Evolutionary conservation across 352 stramenopile genomes (phyloP).

Genomic region (Phytophthora pisi): DNA sequence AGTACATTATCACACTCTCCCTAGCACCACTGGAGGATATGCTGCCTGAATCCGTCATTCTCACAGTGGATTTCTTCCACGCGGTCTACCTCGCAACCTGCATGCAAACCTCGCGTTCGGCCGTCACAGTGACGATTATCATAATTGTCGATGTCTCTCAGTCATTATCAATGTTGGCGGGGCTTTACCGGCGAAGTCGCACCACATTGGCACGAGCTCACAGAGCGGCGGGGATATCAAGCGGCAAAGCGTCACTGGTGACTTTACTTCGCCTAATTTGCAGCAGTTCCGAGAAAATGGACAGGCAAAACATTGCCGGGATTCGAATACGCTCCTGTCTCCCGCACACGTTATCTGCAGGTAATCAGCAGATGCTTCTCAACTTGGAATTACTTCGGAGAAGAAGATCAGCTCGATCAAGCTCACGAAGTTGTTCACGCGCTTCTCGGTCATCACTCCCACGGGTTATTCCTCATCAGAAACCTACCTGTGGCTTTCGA

Average conservation of each 20-base stretch:
- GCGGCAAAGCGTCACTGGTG: slow-evolving; percentile 5
- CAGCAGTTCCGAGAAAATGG: slow-evolving; percentile 3
- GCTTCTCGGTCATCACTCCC: background rate
- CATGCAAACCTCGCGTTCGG: slow-evolving; percentile 18
- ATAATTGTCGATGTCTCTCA: slow-evolving; percentile 18
- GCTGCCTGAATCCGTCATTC: slow-evolving; percentile 15
- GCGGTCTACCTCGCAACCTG: slow-evolving; percentile 23
- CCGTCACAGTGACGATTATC: slow-evolving; percentile 1
- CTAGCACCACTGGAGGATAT: slow-evolving; percentile 14
- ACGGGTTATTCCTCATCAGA: background rate
- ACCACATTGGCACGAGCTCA: slow-evolving; percentile 7
- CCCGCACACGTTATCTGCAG: background rate
- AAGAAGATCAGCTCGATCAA: background rate
- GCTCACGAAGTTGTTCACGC: background rate
- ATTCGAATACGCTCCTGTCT: slow-evolving; percentile 18
- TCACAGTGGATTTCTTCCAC: slow-evolving; percentile 29
- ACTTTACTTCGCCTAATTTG: slow-evolving; percentile 13
- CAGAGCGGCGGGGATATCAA: slow-evolving; percentile 1
- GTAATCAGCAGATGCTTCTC: background rate
- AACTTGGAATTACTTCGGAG: background rate
- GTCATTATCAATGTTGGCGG: slow-evolving; percentile 11
- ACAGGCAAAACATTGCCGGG: slow-evolving; percentile 10
- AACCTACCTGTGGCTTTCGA: background rate
- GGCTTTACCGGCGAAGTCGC: slow-evolving; percentile 13
- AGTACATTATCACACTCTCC: slow-evolving; percentile 10